Evolutionary conservation across 2,329 filamentous ascomycete species (phyloP), one percentile per base, ranked within the genome.

Genomic region (Lecanicillium sp.): DNA sequence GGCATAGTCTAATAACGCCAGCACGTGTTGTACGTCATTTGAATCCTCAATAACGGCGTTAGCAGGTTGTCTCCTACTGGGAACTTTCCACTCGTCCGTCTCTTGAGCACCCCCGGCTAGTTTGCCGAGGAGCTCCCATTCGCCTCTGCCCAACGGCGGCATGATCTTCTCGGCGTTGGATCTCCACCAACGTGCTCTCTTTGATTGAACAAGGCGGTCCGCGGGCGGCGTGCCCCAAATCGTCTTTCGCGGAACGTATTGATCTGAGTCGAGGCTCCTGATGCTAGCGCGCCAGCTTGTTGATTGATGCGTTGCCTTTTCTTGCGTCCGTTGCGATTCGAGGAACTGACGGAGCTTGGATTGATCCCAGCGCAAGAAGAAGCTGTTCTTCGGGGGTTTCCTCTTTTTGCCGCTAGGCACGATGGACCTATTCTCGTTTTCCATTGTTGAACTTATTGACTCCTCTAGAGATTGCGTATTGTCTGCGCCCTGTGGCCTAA

Each of bases 101-200:
- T 50, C 52, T 9, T 63, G 63, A 18, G 56, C 56, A 2, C 69
- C 75, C 7, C 49, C 45, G 3, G 63, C 63, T 27, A 81, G 47
- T 17, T 56, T 54, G n/a, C 55, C 55, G n/a, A 81, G 54, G 12
- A 66, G 51, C 12, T 78, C 63, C 75, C 75, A 81, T 49, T 80
- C 73, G 14, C 60, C 58, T 19, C 53, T 57, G 6, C 64, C 63
- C 13, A 81, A 42, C 0, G 78, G 78, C n/a, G 74, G 71, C 48
- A 75, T 57, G 6, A 77, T 44, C 42, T 67, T 71, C 11, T 63
- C 53, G 1, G 68, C 56, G 13, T 62, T 50, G 4, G 41, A 41
- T 28, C 55, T 64, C 70, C 73, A 81, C 58, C 68, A 71, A 16
- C 55, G 60, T 19, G 60, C 65, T 33, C 59, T 49, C 43, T 70